Evolutionary conservation across 176 grass and related monocot genomes (phyloP).

Genomic region (Panicum miliaceum): DNA sequence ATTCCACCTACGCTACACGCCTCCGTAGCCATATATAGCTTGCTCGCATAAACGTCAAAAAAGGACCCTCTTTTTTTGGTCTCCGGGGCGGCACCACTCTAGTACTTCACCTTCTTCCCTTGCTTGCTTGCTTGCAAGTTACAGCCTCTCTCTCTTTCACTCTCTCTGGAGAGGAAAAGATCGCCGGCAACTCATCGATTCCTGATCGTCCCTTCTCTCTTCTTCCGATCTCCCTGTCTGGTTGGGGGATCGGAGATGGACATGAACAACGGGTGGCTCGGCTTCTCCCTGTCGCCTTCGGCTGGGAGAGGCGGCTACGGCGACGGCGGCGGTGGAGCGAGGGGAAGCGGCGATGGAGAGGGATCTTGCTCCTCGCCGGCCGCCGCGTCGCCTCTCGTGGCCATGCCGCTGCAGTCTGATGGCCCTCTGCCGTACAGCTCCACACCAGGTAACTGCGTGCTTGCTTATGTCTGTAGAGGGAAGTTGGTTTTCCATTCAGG

Average conservation of each 20-base stretch:
- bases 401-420: conserved; percentile 53
- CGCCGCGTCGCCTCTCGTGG: conserved; percentile 28
- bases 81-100: conserved; percentile 15
- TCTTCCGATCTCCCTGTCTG: neutral
- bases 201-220: conserved; percentile 3
- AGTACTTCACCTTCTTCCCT: neutral
- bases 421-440: conserved; percentile 35
- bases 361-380: conserved; percentile 47
- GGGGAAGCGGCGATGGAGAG: conserved; percentile 16
- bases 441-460: conserved; percentile 3
- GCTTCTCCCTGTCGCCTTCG: conserved; percentile 65
- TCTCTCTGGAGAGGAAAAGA: neutral
- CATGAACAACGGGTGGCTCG: conserved; percentile 72
- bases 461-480: neutral
- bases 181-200: conserved; percentile 23
- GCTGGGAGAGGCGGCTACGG: conserved; percentile 27
- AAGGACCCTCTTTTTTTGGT: conserved; percentile 29
- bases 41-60: conserved; percentile 46
- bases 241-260: conserved; percentile 46
- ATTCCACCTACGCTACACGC: neutral
- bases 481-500: neutral
- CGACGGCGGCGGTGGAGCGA: conserved; percentile 25
- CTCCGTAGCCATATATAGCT: conserved; percentile 30
- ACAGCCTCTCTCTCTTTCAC: neutral
- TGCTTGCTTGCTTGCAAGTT: conserved; percentile 45